Evolutionary conservation across 768 basidiomycete genomes (phyloP).

Genomic region (Rhodotorula taiwanensis): DNA sequence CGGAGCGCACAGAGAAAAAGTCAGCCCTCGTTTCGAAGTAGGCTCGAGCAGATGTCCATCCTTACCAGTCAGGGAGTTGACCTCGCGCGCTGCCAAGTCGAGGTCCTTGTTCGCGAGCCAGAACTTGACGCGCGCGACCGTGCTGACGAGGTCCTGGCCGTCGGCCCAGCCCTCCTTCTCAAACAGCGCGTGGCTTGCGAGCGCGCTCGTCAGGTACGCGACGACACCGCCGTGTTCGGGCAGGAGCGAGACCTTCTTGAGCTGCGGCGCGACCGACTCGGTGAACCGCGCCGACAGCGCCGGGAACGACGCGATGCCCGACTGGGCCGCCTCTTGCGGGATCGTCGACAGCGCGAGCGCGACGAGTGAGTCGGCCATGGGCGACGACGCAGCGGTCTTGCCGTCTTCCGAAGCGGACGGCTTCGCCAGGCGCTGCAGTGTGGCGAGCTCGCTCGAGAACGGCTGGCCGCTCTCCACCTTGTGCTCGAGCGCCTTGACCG

Average conservation of each 20-base stretch:
- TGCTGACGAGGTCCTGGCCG: constrained; percentile 77
- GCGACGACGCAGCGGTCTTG: constrained; percentile 12
- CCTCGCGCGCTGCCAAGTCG: constrained; percentile 74
- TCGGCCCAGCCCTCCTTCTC: constrained; percentile 66
- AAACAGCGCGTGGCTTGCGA: constrained; percentile 70
- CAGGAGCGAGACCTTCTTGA: constrained; percentile 82
- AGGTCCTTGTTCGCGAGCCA: constrained; percentile 87
- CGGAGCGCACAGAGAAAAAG: no score
- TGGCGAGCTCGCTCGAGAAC: constrained; percentile 82
- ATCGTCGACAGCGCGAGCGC: constrained; percentile 62
- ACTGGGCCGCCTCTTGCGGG: constrained; percentile 41
- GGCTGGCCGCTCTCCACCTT: constrained; percentile 52
- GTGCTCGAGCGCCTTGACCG: constrained; percentile 60
- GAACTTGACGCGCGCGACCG: constrained; percentile 80
- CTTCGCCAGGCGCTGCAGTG: constrained; percentile 59
- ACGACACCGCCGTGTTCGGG: constrained; percentile 86
- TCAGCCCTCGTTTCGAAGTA: neutral
- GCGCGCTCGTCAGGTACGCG: constrained; percentile 73
- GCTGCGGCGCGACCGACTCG: constrained; percentile 69
- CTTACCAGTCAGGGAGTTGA: constrained; percentile 81
- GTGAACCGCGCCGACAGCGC: constrained; percentile 89
- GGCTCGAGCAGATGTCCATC: neutral
- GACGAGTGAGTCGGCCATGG: constrained; percentile 52
- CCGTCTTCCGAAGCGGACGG: neutral
- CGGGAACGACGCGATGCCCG: constrained; percentile 71